Conservation (phyloP, 768 basidiomycete genomes). For the Xanthoconium purpureum region DNA sequence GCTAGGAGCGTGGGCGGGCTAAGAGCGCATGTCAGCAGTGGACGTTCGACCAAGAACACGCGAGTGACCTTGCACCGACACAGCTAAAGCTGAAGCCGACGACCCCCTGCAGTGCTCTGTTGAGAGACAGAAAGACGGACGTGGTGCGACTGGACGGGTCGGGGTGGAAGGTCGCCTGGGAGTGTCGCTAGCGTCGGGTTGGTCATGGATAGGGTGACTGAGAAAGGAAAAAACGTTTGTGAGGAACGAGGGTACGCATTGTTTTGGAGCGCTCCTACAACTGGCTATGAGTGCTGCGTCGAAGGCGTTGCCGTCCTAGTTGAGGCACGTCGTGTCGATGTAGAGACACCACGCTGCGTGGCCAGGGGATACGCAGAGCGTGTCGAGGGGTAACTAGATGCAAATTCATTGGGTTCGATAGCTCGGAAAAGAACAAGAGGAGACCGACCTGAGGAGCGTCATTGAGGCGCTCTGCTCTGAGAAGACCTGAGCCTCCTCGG, state of each 20-base stretch:
- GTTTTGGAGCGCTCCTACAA: conserved; percentile 82
- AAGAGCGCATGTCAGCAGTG: neutral
- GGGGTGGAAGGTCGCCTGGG: conserved; percentile 67
- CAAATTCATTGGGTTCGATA: too few species aligned
- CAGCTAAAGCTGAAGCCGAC: conserved; percentile 26
- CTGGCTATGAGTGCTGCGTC: conserved; percentile 84
- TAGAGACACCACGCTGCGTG: conserved; percentile 93
- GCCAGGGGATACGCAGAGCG: conserved; percentile 76
- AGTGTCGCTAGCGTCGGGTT: conserved; percentile 48
- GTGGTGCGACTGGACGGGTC: conserved; percentile 56
- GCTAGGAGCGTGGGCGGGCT: conserved; percentile 54
- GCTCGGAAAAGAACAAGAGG: neutral
- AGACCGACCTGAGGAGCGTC: conserved; percentile 67
- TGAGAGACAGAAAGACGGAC: conserved; percentile 45
- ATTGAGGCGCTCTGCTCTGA: conserved; percentile 80
- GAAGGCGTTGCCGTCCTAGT: conserved; percentile 95
- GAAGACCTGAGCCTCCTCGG: conserved; percentile 90
- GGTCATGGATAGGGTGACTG: neutral
- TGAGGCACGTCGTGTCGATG: conserved; percentile 91
- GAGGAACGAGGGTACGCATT: conserved; percentile 43
- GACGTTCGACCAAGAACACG: neutral
- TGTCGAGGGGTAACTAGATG: conserved; percentile 47
- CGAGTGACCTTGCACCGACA: conserved; percentile 20
- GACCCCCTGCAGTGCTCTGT: conserved; percentile 11
- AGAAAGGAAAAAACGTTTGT: neutral